phyloP scores from a whole-genome alignment of 441 rosid genomes.

The Corymbia citriodora region DNA sequence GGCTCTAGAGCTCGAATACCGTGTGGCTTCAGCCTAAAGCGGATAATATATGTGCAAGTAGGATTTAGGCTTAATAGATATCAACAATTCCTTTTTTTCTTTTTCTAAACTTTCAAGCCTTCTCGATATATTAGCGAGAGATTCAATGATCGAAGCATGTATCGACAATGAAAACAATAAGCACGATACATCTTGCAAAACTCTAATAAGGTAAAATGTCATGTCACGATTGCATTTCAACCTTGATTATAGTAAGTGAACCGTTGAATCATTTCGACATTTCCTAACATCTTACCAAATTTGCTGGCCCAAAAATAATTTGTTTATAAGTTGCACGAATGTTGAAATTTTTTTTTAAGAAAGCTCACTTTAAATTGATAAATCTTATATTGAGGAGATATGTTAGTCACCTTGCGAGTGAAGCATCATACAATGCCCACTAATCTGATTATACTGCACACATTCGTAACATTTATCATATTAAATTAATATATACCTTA shows the following conservation, averaged over 20 bases:
- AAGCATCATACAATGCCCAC: background rate
- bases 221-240: rapidly evolving
- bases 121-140: background rate
- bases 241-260: background rate
- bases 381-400: background rate
- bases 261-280: rapidly evolving
- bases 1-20: too few species aligned
- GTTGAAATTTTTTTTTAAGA: background rate
- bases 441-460: background rate
- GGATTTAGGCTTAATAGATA: background rate
- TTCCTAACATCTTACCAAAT: background rate
- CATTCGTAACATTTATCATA: background rate
- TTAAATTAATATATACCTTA: background rate
- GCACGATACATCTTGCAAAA: background rate
- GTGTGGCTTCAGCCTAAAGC: too few species aligned
- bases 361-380: background rate
- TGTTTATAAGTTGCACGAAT: background rate
- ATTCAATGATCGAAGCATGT: background rate
- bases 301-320: background rate
- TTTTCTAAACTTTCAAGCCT: background rate
- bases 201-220: background rate
- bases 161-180: background rate
- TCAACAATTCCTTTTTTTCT: background rate
- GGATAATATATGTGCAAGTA: too few species aligned
- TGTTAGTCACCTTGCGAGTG: background rate